Evolutionary conservation across 441 rosid genomes (phyloP), one percentile per base, ranked within the genome.

Genomic region (Hura crepitans): DNA sequence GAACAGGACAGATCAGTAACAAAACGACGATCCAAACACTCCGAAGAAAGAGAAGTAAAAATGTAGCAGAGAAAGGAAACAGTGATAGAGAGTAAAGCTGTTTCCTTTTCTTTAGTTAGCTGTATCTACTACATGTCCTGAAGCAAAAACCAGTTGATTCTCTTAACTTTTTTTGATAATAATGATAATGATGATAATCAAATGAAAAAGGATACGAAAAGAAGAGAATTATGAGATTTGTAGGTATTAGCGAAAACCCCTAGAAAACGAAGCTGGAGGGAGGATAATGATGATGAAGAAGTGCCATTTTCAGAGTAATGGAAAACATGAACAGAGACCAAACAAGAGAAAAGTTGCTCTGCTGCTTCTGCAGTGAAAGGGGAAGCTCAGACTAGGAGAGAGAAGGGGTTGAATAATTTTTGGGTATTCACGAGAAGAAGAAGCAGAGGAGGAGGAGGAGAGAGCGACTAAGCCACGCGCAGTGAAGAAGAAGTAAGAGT

Each of bases 111-210:
- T 28, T 27, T 56, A 39, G 74, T 51, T 62, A 43, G 30, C 15
- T 46, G 20, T 27, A 22, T 18, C 50, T 59, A 62, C 39, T 63
- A 56, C 74, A 77, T 75, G 81, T 77, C 76, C 67, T 73, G 50
- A 75, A 70, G 75, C 73, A 81, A 78, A 78, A 77, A 66, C 62
- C 73, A 77, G 81, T 72, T 49, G 70, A 83, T 82, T 80, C 79
- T 82, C 79, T 81, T n/a, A n/a, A n/a, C 69, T 49, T 70, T 51
- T 9, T 13, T 23, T 37, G 27, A 25, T 46, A n/a, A 30, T 28
- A 50, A 13, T 22, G 12, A 18, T 13, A 53, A 25, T n/a, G 65
- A 14, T 28, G 39, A 62, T 23, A 33, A 67, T 35, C 9, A 31
- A 49, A 20, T 10, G 12, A 65, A 49, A 45, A 45, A 28, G 18